These are phyloP conservation scores for Dioscorea cayenensis DNA, from an alignment of 116 monocot genomes.

Conservation along the genomic window DNA sequence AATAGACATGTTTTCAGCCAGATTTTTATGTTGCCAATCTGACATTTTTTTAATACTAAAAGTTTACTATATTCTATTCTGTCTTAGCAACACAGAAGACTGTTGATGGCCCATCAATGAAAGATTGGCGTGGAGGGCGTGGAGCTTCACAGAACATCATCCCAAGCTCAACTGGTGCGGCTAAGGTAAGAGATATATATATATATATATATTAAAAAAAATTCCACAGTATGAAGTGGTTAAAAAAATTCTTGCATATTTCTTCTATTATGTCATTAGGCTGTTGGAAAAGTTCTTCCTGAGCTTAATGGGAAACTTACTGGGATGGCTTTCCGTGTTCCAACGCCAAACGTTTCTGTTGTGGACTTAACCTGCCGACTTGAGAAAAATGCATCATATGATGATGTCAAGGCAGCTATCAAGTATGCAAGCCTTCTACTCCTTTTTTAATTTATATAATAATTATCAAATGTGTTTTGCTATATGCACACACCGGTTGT, in stretches of 20 bases:
- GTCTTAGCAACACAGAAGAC: constrained; percentile 95
- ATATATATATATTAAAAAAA: background rate
- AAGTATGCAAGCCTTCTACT: constrained; percentile 40
- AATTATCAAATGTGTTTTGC: too few species aligned
- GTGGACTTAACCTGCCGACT: constrained; percentile 94
- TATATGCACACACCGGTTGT: background rate
- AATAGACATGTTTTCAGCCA: background rate
- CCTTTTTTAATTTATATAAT: too few species aligned
- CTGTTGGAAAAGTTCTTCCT: constrained; percentile 98
- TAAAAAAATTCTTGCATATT: background rate
- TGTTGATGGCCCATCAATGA: constrained; percentile 96
- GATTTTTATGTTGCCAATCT: too few species aligned
- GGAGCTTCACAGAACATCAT: constrained; percentile 98
- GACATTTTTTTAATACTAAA: too few species aligned
- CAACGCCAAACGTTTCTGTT: constrained; percentile 96
- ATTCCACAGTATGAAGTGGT: background rate
- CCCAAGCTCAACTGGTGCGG: constrained; percentile 97
- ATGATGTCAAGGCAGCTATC: constrained; percentile 86
- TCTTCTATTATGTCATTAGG: constrained; percentile 22
- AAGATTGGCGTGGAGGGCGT: constrained; percentile 98
- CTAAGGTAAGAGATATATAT: constrained; percentile 48
- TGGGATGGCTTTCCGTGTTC: constrained; percentile 98
- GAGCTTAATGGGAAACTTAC: constrained; percentile 95
- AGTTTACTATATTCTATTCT: constrained; percentile 1
- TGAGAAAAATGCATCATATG: constrained; percentile 86